A percentile compares a stretch with the other conserved stretches of the same genome.
phyloP scores from a whole-genome alignment of 257 asterid species.

The Apocynum venetum region DNA sequence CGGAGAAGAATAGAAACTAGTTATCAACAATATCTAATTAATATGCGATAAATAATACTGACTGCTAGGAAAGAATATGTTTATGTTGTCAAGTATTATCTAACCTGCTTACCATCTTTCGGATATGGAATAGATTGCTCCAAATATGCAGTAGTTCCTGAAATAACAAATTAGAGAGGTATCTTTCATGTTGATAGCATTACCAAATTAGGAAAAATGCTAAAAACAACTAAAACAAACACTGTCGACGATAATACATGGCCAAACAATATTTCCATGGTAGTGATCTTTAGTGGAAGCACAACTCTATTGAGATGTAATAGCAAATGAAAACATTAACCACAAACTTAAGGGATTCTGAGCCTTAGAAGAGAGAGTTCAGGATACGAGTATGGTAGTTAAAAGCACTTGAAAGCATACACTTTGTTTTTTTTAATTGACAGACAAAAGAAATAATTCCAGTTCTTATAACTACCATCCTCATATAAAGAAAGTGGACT shows the following conservation, averaged over 20 bases:
- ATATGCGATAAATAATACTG: conserved; percentile 3
- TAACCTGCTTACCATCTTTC: conserved; percentile 94
- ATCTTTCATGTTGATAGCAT: conserved; percentile 18
- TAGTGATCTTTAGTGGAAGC: background rate
- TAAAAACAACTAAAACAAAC: background rate
- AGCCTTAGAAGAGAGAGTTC: background rate
- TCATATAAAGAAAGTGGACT: background rate
- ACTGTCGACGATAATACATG: no score
- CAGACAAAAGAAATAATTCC: background rate
- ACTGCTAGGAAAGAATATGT: conserved; percentile 10
- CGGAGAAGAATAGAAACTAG: background rate
- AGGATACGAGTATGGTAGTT: background rate
- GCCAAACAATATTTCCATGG: background rate
- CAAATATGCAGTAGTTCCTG: conserved; percentile 81
- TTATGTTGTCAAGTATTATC: conserved; percentile 10
- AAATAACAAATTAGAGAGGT: conserved; percentile 21
- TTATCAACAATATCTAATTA: background rate
- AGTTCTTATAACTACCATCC: background rate
- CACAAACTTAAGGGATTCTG: background rate
- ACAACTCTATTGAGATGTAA: background rate
- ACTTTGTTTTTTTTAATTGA: background rate
- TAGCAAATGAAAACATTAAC: background rate
- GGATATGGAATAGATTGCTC: conserved; percentile 88
- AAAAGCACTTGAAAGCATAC: background rate
- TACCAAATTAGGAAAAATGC: background rate